Percentiles rank a stretch among this genome's conserved stretches.
Evolutionary conservation across 768 basidiomycete species (phyloP).

Genomic region (Mycena alexandri): DNA sequence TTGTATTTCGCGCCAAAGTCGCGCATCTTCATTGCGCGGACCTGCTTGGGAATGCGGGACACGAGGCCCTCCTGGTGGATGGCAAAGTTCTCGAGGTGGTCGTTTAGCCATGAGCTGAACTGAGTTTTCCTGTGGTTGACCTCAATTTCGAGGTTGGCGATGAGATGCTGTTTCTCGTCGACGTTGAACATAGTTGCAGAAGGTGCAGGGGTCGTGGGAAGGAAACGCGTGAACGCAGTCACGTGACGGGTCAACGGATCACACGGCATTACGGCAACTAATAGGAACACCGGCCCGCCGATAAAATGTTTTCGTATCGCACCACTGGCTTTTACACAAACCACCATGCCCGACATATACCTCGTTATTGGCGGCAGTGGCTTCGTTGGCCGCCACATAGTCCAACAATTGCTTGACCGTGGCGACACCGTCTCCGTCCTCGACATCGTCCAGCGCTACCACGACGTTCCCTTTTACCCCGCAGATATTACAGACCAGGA

Average conservation of each 20-base stretch:
- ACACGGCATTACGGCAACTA: too few species aligned
- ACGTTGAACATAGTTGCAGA: slow-evolving; percentile 56
- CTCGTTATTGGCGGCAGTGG: slow-evolving; percentile 96
- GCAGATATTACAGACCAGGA: slow-evolving; percentile 89
- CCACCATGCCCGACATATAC: slow-evolving; percentile 68
- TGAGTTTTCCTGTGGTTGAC: slow-evolving; percentile 82
- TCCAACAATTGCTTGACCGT: slow-evolving; percentile 83
- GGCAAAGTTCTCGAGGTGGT: slow-evolving; percentile 79
- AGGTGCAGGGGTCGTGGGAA: background rate
- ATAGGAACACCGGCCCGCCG: too few species aligned
- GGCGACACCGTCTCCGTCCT: slow-evolving; percentile 88
- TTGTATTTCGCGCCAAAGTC: slow-evolving; percentile 85
- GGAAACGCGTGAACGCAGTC: too few species aligned
- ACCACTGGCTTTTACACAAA: slow-evolving; percentile 4
- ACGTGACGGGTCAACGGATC: slow-evolving; percentile 1
- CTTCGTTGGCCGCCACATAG: slow-evolving; percentile 92
- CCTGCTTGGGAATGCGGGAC: slow-evolving; percentile 79
- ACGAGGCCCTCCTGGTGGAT: slow-evolving; percentile 83
- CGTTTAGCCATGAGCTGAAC: slow-evolving; percentile 80
- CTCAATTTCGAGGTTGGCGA: slow-evolving; percentile 86
- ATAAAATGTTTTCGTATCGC: background rate
- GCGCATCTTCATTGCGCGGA: slow-evolving; percentile 78
- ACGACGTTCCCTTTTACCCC: slow-evolving; percentile 88
- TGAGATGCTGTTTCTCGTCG: slow-evolving; percentile 82
- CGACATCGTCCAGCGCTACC: slow-evolving; percentile 92